phyloP scores from a whole-genome alignment of 139 green algal species.

The Chlamydomonas asymmetrica region DNA sequence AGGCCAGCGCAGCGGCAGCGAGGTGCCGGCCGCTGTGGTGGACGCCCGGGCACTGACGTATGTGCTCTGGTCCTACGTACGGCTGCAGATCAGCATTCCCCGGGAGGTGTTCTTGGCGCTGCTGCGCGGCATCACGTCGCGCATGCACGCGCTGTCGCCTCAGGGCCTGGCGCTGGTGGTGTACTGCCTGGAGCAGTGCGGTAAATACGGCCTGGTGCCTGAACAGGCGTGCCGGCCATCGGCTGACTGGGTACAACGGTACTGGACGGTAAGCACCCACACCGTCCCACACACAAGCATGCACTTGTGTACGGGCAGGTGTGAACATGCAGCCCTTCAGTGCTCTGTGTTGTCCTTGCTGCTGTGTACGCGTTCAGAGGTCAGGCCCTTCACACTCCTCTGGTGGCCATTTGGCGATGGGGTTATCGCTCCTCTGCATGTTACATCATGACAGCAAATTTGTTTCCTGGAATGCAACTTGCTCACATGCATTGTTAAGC shows the following conservation, averaged over 20 bases:
- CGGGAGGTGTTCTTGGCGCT: not conserved
- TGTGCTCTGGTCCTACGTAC: not conserved
- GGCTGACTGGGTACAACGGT: no score
- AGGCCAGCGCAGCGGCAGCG: not conserved
- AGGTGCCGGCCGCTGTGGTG: not conserved
- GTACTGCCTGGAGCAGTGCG: conserved; percentile 12
- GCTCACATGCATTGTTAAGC: no score
- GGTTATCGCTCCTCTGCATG: no score
- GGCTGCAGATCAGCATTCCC: not conserved
- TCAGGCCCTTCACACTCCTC: not conserved
- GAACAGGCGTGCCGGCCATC: no score
- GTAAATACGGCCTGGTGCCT: conserved; percentile 12
- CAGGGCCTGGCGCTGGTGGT: not conserved
- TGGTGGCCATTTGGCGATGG: no score
- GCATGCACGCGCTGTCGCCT: conserved; percentile 13
- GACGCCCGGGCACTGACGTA: not conserved
- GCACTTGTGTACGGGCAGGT: no score
- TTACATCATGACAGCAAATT: no score
- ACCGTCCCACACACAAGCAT: not conserved
- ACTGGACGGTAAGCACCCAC: no score
- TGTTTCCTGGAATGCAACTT: no score
- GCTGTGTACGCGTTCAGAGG: not conserved
- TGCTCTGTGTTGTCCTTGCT: not conserved
- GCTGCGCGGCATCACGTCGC: not conserved
- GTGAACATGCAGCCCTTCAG: not conserved